These are phyloP conservation scores for Breviolum minutum DNA, from an alignment of 73 alveolate genomes.

Conservation along the genomic window DNA sequence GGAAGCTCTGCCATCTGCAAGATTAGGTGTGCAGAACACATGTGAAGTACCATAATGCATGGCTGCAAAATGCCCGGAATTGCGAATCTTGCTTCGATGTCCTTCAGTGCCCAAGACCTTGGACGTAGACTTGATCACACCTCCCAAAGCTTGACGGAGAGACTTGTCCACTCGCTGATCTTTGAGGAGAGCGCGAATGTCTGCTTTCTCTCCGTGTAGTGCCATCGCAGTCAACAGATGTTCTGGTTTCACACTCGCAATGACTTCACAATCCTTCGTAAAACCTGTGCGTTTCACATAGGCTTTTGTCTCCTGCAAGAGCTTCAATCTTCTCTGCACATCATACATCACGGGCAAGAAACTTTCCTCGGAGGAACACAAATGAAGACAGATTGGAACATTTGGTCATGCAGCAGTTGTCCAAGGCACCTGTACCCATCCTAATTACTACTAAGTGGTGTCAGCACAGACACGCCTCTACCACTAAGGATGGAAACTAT, in stretches of 20 bases:
- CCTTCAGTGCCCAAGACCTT: background rate
- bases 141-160: constrained; percentile 3
- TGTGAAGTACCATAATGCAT: background rate
- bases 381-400: background rate
- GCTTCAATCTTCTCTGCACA: background rate
- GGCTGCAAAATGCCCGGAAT: background rate
- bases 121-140: background rate
- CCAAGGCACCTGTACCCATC: background rate
- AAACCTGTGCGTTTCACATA: constrained; percentile 18
- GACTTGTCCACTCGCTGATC: background rate
- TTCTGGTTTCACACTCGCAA: constrained; percentile 14
- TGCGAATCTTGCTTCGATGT: background rate
- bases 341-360: constrained; percentile 23
- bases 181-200: background rate
- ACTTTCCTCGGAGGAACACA: background rate
- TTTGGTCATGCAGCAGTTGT: background rate
- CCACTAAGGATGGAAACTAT: no score
- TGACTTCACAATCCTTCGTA: background rate
- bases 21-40: background rate
- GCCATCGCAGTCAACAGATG: constrained; percentile 23
- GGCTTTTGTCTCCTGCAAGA: background rate
- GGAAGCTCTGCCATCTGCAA: background rate
- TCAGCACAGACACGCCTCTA: no score
- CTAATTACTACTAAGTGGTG: no score
- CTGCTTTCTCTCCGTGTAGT: constrained; percentile 22